Evolutionary conservation across 192 early-diverging fungal genomes (phyloP).

Genomic region (Helicostylum pulchrum): DNA sequence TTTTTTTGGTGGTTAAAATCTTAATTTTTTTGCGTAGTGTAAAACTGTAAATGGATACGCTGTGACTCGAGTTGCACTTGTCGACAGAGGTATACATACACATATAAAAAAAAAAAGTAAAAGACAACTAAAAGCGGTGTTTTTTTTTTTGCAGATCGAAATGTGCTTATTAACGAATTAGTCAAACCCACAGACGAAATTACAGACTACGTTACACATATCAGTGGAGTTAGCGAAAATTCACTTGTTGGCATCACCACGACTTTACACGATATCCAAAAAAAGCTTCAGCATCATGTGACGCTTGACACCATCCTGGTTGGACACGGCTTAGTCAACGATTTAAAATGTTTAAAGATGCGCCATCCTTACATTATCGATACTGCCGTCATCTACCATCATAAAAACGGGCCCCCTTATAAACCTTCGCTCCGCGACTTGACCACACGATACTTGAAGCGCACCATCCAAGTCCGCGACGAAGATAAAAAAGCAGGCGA

Average conservation of each 20-base stretch:
- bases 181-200: conserved; percentile 50
- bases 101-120: not conserved
- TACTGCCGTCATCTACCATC: conserved; percentile 56
- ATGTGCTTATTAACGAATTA: conserved; percentile 42
- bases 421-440: conserved; percentile 55
- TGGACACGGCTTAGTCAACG: conserved; percentile 62
- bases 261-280: conserved; percentile 46
- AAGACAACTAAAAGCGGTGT: not conserved
- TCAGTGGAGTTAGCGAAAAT: conserved; percentile 52
- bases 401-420: conserved; percentile 46
- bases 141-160: conserved; percentile 16
- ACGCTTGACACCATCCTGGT: conserved; percentile 45
- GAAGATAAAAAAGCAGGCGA: conserved; percentile 42
- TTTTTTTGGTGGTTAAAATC: not conserved
- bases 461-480: conserved; percentile 46
- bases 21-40: conserved; percentile 1
- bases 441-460: conserved; percentile 47
- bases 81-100: conserved; percentile 39
- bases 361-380: conserved; percentile 62
- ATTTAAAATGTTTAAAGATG: conserved; percentile 59
- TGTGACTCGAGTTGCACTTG: conserved; percentile 47
- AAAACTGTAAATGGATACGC: conserved; percentile 29
- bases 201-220: conserved; percentile 52
- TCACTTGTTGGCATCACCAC: conserved; percentile 43
- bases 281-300: conserved; percentile 32